These are phyloP conservation scores for Nymphaea thermarum DNA, from an alignment of 164 flowering plant genomes.

Conservation along the genomic window DNA sequence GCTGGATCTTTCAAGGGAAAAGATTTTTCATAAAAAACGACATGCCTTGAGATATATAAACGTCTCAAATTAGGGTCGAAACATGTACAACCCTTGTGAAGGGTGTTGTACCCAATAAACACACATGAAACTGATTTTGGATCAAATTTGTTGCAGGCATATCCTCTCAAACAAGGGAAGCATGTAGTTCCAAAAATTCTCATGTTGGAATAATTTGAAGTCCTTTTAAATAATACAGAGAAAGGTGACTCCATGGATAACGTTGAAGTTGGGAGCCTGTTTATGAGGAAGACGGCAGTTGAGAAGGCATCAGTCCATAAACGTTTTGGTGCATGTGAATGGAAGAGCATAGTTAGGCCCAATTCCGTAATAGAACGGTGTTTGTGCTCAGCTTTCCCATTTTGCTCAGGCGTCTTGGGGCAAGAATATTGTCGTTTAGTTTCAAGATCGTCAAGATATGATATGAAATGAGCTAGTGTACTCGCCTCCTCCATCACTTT, in stretches of 20 bases:
- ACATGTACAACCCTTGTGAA: background rate
- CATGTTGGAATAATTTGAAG: background rate
- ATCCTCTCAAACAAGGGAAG: background rate
- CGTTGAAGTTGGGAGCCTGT: background rate
- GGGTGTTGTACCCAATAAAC: background rate
- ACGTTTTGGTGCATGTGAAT: background rate
- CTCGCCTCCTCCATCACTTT: no score
- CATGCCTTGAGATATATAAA: background rate
- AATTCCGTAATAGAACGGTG: background rate
- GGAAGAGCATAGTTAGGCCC: background rate
- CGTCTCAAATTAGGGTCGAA: background rate
- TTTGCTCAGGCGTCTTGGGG: slow-evolving; percentile 1
- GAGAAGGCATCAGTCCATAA: background rate
- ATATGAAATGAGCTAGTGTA: no score
- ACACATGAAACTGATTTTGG: background rate
- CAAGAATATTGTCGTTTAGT: no score
- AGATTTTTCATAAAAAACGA: background rate
- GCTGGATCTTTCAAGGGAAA: background rate
- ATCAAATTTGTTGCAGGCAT: background rate
- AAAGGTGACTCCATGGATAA: background rate
- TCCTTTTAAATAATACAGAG: background rate
- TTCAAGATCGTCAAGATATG: no score
- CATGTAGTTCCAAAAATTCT: background rate
- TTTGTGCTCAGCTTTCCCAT: background rate
- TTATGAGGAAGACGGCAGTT: background rate